These are phyloP conservation scores for Begonia peltatifolia DNA, from an alignment of 306 rosid species.

Conservation along the genomic window DNA sequence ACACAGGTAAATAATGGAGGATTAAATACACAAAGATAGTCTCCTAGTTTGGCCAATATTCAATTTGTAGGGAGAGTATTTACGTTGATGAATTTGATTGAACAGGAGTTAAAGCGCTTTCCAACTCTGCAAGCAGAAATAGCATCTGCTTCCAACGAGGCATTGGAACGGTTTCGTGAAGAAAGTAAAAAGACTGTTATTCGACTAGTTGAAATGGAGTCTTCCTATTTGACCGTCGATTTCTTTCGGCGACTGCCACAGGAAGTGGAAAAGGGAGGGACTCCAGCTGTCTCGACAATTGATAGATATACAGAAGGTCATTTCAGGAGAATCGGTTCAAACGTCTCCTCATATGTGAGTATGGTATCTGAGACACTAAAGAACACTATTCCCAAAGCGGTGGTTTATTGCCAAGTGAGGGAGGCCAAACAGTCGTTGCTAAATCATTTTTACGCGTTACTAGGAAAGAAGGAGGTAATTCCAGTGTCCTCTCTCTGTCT, in stretches of 20 bases:
- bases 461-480: slow-evolving; percentile 84
- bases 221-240: slow-evolving; percentile 89
- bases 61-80: neutral
- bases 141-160: slow-evolving; percentile 62
- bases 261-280: slow-evolving; percentile 61
- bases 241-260: slow-evolving; percentile 89
- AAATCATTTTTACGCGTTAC: slow-evolving; percentile 52
- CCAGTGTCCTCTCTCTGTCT: too few species aligned
- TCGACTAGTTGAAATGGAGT: slow-evolving; percentile 92
- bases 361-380: slow-evolving; percentile 83
- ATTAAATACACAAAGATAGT: neutral
- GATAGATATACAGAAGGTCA: slow-evolving; percentile 80
- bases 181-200: slow-evolving; percentile 77
- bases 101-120: slow-evolving; percentile 73
- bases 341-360: slow-evolving; percentile 73
- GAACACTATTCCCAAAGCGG: slow-evolving; percentile 86
- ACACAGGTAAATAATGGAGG: slow-evolving; percentile 44
- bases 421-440: slow-evolving; percentile 80
- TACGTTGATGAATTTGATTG: slow-evolving; percentile 11
- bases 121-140: slow-evolving; percentile 79
- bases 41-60: neutral
- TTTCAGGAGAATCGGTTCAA: slow-evolving; percentile 79
- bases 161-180: slow-evolving; percentile 81
- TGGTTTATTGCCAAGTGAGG: slow-evolving; percentile 84
- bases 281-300: slow-evolving; percentile 16